Evolutionary conservation across 176 grass and related monocot genomes (phyloP).

Genomic region (Urochloa ruziziensis): DNA sequence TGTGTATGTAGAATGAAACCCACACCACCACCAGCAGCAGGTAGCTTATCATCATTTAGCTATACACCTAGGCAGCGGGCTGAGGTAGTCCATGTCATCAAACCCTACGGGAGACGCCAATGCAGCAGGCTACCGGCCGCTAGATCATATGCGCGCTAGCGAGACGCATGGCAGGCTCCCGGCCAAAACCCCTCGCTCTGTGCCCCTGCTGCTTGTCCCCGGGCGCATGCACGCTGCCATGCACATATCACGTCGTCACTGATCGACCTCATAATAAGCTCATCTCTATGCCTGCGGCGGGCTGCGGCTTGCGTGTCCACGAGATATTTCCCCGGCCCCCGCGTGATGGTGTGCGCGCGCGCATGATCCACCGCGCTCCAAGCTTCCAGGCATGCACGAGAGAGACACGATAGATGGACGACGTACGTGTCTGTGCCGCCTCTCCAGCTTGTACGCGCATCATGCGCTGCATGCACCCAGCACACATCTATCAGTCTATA

Average conservation of each 20-base stretch:
- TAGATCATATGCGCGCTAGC: not conserved
- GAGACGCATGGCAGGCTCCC: constrained; percentile 26
- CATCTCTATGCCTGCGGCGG: not conserved
- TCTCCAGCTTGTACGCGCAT: too few relatives aligned
- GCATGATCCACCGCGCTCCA: not conserved
- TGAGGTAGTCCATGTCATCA: not conserved
- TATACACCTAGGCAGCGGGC: not conserved
- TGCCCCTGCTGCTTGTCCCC: not conserved
- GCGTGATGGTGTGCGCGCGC: not conserved
- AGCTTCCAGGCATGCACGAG: not conserved
- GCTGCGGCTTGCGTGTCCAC: not conserved
- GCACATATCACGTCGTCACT: not conserved
- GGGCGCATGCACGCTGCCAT: constrained; percentile 19
- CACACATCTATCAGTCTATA: too few relatives aligned
- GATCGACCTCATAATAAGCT: not conserved
- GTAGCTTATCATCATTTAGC: not conserved
- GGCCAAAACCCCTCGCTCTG: not conserved
- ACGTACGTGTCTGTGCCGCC: too few relatives aligned
- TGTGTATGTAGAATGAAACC: not conserved
- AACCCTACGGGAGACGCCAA: not conserved
- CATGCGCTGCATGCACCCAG: too few relatives aligned
- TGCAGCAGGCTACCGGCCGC: too few relatives aligned
- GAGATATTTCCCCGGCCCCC: not conserved
- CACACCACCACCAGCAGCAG: not conserved
- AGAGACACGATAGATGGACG: not conserved